A percentile compares a stretch with the other conserved stretches of the same genome.
These are phyloP conservation scores for Leptographium procerum DNA, from an alignment of 2,329 filamentous ascomycete species.

Conservation along the genomic window DNA sequence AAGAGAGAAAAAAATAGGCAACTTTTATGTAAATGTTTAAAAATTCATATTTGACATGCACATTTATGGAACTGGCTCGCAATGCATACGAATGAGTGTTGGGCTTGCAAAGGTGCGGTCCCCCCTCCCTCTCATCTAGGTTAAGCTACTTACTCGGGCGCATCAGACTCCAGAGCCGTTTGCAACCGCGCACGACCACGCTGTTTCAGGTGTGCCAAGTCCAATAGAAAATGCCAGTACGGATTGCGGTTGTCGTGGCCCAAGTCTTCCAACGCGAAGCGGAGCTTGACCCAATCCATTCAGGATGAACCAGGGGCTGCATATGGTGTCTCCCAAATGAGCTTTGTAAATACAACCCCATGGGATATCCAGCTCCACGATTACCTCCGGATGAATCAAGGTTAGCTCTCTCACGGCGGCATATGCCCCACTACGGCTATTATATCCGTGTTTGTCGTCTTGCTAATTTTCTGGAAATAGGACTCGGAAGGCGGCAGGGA, in stretches of 20 bases:
- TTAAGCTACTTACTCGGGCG: not conserved
- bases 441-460: not conserved
- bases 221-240: not conserved
- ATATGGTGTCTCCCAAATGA: not conserved
- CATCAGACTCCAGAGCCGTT: constrained; percentile 2
- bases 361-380: constrained; percentile 4
- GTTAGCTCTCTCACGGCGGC: not conserved
- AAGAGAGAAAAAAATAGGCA: not conserved
- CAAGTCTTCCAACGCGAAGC: not conserved
- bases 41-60: not conserved
- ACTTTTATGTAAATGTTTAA: too few relatives aligned
- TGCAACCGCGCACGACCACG: constrained; percentile 1
- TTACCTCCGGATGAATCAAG: constrained; percentile 3
- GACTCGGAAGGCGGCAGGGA: not conserved
- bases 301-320: not conserved
- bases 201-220: constrained; percentile 1
- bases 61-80: not conserved
- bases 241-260: constrained; percentile 5
- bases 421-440: not conserved
- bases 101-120: constrained; percentile 4
- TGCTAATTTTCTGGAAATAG: not conserved
- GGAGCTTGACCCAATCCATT: constrained; percentile 1
- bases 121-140: not conserved
- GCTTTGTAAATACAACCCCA: constrained; percentile 4
- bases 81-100: constrained; percentile 2